Base-by-base conservation (phyloP, 768 basidiomycete species). In the Thelephora aurantiotincta region DNA sequence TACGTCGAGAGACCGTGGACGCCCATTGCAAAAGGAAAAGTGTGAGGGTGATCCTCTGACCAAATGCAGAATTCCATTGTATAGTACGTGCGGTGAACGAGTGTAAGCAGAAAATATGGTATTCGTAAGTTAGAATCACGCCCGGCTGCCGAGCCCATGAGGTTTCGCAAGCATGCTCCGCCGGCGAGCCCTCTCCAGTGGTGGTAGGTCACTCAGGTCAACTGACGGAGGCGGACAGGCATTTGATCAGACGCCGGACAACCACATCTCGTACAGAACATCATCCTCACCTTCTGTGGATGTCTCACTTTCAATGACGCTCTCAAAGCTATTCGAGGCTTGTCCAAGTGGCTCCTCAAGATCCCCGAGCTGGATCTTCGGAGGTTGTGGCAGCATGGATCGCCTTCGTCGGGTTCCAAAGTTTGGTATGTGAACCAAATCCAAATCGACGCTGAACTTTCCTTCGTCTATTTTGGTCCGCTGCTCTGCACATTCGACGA, bases 401-500 rank as follows among this genome's bases (percentile, higher is more conserved):
- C 78, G 75, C 18, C 83, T 80, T 19, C 82, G 79, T 82, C 86
- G 72, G 6, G 63, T 67, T 16, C 79, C 78, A 9, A 30, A 30
- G 26, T 30, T 30, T 3, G 74, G 74, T 19, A 82, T 68, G 47
- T 80, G 78, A 45, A 67, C 65, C 33, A 53, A 50, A 9, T 67
- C 78, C 2, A 88, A 63, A 55, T 86, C 77, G 45, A 90, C 71
- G 30, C 78, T 63, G 57, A 78, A 85, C 38, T 65, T 70, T 3
- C 66, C 60, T 58, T 89, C 89, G 19, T 81, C 84, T 2, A 83
- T 74, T 41, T 63, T 73, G 35, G 61, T 61, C 41, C 72, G 69
- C 52, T 78, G 74, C 55, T 91, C 88, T 1, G 74, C 82, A 53
- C 88, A 93, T 57, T 87, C 80, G 2, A 91, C 84, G 4, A 93